Evolutionary conservation across 306 rosid species (phyloP), one percentile per base, ranked within the genome.

Genomic region (Albizia julibrissin): DNA sequence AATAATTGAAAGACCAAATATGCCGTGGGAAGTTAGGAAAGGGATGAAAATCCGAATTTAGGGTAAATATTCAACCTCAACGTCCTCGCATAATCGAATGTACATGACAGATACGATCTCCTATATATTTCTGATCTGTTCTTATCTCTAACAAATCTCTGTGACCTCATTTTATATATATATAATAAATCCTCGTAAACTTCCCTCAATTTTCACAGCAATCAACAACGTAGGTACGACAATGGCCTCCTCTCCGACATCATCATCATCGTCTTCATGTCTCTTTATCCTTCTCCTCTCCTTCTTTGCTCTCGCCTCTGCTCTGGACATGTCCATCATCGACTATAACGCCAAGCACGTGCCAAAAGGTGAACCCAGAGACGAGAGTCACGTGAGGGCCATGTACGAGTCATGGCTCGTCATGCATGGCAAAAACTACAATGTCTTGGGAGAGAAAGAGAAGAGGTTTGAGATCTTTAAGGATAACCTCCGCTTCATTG

Each of bases 301-400:
- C 3, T 68, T 79, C 3, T 8, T 71, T 4, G 44, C 83, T 42
- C 33, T 83, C 6, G 79, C 47, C 1, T 49, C n/a, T 9, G 83
- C 95, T 12, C 11, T 82, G n/a, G 95, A 90, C 90, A 89, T 92
- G 92, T 95, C 99, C 82, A 95, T 93, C 76, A 84, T 91, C 24
- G 88, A 89, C 78, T 91, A 93, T 71, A 85, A 94, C 40, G 88
- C 89, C 0, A 87, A 83, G 12, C 85, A 89, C 61, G 74, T 62
- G 4, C 22, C 40, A 2, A 12, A 34, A 37, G 27, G 43, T 1
- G 13, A 12, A 10, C 27, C 10, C 3, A 76, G 80, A 15, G 54
- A 86, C 8, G 88, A 89, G 37, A 29, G 1, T 0, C 92, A 87
- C 74, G 58, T 87, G 43, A 79, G 56, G 78, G 44, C 59, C 21